phyloP scores from a whole-genome alignment of 352 stramenopile genomes.

The Discostella stelligera region DNA sequence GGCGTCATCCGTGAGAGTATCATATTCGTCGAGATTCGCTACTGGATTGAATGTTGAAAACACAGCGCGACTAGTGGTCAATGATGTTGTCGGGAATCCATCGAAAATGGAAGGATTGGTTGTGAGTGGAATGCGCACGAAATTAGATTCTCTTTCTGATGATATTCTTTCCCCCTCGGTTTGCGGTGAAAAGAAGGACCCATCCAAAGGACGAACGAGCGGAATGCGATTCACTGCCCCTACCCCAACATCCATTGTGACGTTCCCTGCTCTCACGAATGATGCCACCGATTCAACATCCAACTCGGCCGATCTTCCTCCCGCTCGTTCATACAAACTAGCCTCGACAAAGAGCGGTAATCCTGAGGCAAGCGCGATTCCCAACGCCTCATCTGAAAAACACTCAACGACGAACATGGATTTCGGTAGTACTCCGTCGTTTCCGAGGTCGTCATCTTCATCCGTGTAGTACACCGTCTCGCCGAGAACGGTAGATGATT shows the following conservation, averaged over 20 bases:
- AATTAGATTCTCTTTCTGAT: constrained; percentile 44
- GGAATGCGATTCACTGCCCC: constrained; percentile 23
- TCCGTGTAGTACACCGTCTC: constrained; percentile 56
- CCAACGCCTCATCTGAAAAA: constrained; percentile 78
- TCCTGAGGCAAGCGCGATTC: constrained; percentile 59
- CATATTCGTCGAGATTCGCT: constrained; percentile 65
- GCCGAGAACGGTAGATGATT: constrained; percentile 49
- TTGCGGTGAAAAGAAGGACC: constrained; percentile 41
- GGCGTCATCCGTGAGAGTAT: constrained; percentile 58
- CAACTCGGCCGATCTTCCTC: constrained; percentile 29
- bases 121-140: constrained; percentile 60
- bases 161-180: constrained; percentile 59
- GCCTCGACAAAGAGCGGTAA: constrained; percentile 58
- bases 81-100: constrained; percentile 16
- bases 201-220: constrained; percentile 23
- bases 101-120: constrained; percentile 62
- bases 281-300: constrained; percentile 12
- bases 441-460: constrained; percentile 68
- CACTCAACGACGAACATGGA: constrained; percentile 80
- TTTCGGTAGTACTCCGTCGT: constrained; percentile 53
- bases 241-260: neutral
- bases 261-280: constrained; percentile 5
- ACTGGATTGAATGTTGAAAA: constrained; percentile 76
- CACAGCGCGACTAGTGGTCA: constrained; percentile 17
- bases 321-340: constrained; percentile 45